These are phyloP conservation scores for Trichoderma virens DNA, from an alignment of 495 filamentous ascomycete genomes.

Conservation along the genomic window DNA sequence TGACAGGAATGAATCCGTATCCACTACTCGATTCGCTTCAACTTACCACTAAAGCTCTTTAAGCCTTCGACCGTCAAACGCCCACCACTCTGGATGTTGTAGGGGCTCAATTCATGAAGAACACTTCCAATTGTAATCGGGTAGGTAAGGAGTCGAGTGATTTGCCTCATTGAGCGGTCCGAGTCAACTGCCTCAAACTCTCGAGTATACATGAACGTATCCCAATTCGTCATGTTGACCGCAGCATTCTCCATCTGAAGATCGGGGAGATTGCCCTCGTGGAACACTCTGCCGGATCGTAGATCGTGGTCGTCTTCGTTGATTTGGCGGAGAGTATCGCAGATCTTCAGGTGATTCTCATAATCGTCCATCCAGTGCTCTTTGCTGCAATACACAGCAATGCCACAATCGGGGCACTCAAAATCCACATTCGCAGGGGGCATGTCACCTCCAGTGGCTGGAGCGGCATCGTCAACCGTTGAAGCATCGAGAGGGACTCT, in stretches of 20 bases:
- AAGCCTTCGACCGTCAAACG: slow-evolving; percentile 80
- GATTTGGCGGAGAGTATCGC: slow-evolving; percentile 80
- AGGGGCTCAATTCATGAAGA: slow-evolving; percentile 88
- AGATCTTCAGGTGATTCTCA: slow-evolving; percentile 83
- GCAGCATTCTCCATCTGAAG: slow-evolving; percentile 84
- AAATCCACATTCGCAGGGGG: slow-evolving; percentile 76
- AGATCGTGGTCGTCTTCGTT: slow-evolving; percentile 99
- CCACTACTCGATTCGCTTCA: slow-evolving; percentile 32
- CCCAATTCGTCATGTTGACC: slow-evolving; percentile 98
- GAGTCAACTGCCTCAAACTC: slow-evolving; percentile 84
- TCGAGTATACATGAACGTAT: slow-evolving; percentile 86
- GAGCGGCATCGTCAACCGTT: slow-evolving; percentile 45
- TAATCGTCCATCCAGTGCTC: slow-evolving; percentile 94
- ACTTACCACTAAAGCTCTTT: slow-evolving; percentile 83
- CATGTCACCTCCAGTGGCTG: slow-evolving; percentile 32
- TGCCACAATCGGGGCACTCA: slow-evolving; percentile 94
- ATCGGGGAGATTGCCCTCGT: slow-evolving; percentile 85
- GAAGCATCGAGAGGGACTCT: slow-evolving; percentile 39
- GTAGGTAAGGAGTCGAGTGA: slow-evolving; percentile 87
- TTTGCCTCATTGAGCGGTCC: slow-evolving; percentile 80
- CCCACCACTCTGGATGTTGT: slow-evolving; percentile 61
- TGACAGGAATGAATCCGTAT: too few species aligned
- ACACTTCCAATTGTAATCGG: slow-evolving; percentile 86
- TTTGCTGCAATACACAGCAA: slow-evolving; percentile 87
- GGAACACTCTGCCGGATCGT: slow-evolving; percentile 80